Evolutionary conservation across 2,329 filamentous ascomycete genomes (phyloP), one percentile per base, ranked within the genome.

Genomic region (Penicillium nordicum): DNA sequence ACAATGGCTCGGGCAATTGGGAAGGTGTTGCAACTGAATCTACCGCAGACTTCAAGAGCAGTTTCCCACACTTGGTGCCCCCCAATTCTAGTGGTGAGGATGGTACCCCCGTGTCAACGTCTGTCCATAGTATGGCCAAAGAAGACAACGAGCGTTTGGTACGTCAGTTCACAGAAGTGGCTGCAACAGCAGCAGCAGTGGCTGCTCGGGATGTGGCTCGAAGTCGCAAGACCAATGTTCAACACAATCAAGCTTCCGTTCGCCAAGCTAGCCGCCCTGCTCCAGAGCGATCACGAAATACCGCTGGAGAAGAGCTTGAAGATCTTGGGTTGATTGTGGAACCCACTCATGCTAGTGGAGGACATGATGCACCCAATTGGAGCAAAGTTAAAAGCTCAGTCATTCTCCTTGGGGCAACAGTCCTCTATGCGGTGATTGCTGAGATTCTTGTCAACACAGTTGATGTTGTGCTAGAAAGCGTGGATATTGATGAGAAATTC

Each of bases 291-390:
- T 50, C 63, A 18, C 75, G 71, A 29, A 72, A 73, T 45, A 12
- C 29, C 11, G 66, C 75, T 41, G 62, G 67, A 4, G 75, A 76
- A 7, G 79, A 80, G 12, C 71, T 51, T 36, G 84, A 84, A 38
- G 80, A 82, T 32, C 68, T 71, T 18, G 77, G 71, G 27, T 62
- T 74, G 49, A 57, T 66, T 45, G 55, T 63, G 16, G 71, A 73
- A 36, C 75, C 75, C 27, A 76, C 80, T 43, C 75, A 79, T 50
- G 69, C 71, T 40, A 77, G 77, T 50, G 90, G 89, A 44, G 92
- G 93, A 0, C 95, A 99, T 67, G 94, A 99, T 74, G 94, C 94
- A n/a, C 94, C 94, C 5, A 99, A 99, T 72, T 99, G 94, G 94
- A 90, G 93, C 67, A 87, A 92, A 59, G 84, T 83, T 51, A 97